Percentiles rank a stretch among this genome's conserved stretches.
Evolutionary conservation across 306 rosid species (phyloP).

Genomic region (Trifolium repens): DNA sequence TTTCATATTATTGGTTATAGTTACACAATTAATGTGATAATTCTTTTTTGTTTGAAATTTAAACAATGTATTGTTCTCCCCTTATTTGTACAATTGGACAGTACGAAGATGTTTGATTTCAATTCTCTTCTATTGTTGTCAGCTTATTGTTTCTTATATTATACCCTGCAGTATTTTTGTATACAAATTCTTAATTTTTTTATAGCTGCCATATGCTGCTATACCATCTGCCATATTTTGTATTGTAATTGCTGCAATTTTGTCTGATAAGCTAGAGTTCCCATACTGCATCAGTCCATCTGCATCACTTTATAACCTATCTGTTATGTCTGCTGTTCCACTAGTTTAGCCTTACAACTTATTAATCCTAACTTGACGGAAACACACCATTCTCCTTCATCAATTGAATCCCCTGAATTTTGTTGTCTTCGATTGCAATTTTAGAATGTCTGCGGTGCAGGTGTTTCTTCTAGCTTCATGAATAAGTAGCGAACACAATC

Average conservation of each 20-base stretch:
- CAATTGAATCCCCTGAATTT: conserved; percentile 9
- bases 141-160: background rate
- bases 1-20: background rate
- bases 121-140: background rate
- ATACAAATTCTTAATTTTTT: background rate
- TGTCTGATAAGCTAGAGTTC: background rate
- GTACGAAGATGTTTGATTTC: conserved; percentile 12
- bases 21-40: conserved; percentile 3
- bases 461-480: background rate
- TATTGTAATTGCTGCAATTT: background rate
- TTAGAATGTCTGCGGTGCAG: background rate
- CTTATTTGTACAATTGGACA: background rate
- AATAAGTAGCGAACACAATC: conserved; percentile 9
- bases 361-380: conserved; percentile 15
- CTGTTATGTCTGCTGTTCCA: background rate
- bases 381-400: background rate
- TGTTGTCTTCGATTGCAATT: conserved; percentile 4
- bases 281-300: background rate
- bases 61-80: background rate
- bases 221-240: background rate
- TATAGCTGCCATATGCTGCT: background rate
- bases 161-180: background rate
- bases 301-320: conserved; percentile 1
- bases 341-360: conserved; percentile 18
- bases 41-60: conserved; percentile 12